Evolutionary conservation across 2,329 filamentous ascomycete genomes (phyloP).

Genomic region (Albifimbria verrucaria): DNA sequence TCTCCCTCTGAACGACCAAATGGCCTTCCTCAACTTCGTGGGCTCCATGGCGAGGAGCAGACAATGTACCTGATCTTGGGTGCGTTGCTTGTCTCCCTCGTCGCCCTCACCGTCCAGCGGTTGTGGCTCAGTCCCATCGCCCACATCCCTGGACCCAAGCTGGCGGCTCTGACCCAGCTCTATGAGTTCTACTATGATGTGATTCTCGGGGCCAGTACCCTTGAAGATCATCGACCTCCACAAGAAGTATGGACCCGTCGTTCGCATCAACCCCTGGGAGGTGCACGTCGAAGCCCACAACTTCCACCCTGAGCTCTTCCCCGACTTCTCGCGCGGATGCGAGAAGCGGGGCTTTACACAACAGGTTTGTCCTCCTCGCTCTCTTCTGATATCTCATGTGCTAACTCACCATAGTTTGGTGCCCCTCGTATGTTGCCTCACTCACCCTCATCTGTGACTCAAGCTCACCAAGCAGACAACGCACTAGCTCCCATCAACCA

Average conservation of each 20-base stretch:
- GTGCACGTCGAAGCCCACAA: slow-evolving; percentile 33
- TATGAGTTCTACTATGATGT: slow-evolving; percentile 43
- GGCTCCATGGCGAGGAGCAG: slow-evolving; percentile 20
- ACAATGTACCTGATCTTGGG: slow-evolving; percentile 17
- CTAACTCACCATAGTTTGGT: slow-evolving; percentile 25
- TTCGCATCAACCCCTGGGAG: slow-evolving; percentile 38
- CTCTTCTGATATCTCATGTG: neutral
- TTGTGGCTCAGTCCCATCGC: slow-evolving; percentile 35
- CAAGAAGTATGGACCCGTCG: slow-evolving; percentile 36
- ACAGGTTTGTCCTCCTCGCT: slow-evolving; percentile 21
- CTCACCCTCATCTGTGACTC: slow-evolving; percentile 10
- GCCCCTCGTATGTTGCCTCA: slow-evolving; percentile 25
- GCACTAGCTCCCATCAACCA: slow-evolving; percentile 31
- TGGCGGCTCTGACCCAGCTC: slow-evolving; percentile 35
- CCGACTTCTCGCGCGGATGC: slow-evolving; percentile 23
- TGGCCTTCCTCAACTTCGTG: slow-evolving; percentile 19
- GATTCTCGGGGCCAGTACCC: slow-evolving; percentile 36
- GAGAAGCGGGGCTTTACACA: slow-evolving; percentile 33
- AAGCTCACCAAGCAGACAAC: slow-evolving; percentile 24
- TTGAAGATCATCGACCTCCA: slow-evolving; percentile 40
- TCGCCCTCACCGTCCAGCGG: slow-evolving; percentile 24
- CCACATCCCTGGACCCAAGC: slow-evolving; percentile 34
- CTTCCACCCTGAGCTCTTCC: slow-evolving; percentile 37
- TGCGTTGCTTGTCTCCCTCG: slow-evolving; percentile 25
- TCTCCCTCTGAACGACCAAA: slow-evolving; percentile 21